phyloP scores from a whole-genome alignment of 768 basidiomycete genomes.

The Nevesoporus exiguus region DNA sequence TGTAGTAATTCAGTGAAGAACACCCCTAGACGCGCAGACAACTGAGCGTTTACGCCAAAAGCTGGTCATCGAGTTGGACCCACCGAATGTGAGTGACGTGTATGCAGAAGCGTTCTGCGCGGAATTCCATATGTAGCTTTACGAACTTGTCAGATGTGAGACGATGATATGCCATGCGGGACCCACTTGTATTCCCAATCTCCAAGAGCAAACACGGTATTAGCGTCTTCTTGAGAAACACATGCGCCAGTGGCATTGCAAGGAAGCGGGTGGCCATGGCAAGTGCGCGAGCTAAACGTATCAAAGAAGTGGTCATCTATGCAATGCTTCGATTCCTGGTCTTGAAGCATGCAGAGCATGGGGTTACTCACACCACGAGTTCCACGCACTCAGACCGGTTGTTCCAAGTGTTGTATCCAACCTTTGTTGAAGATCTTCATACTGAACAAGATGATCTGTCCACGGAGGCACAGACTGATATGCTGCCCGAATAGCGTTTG shows the following conservation, averaged over 20 bases:
- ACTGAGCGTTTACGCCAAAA: neutral
- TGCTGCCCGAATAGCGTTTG: slow-evolving; percentile 36
- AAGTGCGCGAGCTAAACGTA: slow-evolving; percentile 47
- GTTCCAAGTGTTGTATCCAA: slow-evolving; percentile 42
- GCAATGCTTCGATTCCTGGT: neutral
- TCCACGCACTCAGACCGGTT: slow-evolving; percentile 38
- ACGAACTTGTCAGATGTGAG: neutral
- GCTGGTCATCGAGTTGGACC: neutral
- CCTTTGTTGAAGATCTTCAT: slow-evolving; percentile 36
- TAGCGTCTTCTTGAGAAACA: slow-evolving; percentile 42
- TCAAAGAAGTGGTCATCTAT: slow-evolving; percentile 47
- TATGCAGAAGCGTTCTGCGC: slow-evolving; percentile 44
- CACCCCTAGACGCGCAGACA: slow-evolving; percentile 31
- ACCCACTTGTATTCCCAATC: slow-evolving; percentile 59
- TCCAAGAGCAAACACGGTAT: slow-evolving; percentile 52
- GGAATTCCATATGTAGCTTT: slow-evolving; percentile 48
- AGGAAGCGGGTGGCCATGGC: slow-evolving; percentile 38
- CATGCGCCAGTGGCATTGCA: slow-evolving; percentile 43
- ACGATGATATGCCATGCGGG: neutral
- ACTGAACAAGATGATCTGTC: slow-evolving; percentile 41
- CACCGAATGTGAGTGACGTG: slow-evolving; percentile 44
- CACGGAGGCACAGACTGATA: slow-evolving; percentile 45
- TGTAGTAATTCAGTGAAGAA: slow-evolving; percentile 43
- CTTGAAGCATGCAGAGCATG: neutral
- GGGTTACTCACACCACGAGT: slow-evolving; percentile 42